These are phyloP conservation scores for Penicillium sp. DNA, from an alignment of 2,329 filamentous ascomycete genomes.

Conservation along the genomic window DNA sequence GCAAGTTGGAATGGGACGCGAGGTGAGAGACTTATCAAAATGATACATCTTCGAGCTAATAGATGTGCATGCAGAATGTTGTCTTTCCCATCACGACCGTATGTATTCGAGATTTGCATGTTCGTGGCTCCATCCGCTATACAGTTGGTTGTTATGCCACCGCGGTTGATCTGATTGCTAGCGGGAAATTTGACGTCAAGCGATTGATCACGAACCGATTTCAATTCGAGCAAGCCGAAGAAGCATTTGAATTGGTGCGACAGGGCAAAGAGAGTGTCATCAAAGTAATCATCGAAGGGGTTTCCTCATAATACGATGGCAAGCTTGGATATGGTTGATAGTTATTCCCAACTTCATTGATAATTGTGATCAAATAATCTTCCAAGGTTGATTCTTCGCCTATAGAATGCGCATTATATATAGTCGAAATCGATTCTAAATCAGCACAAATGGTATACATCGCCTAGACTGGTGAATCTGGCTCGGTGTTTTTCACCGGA, in stretches of 20 bases:
- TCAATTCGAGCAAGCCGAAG: slow-evolving; percentile 44
- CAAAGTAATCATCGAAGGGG: slow-evolving; percentile 44
- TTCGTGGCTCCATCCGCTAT: slow-evolving; percentile 51
- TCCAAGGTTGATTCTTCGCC: too few relatives aligned
- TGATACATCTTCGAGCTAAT: background rate
- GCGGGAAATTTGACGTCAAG: slow-evolving; percentile 41
- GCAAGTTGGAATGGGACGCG: slow-evolving; percentile 49
- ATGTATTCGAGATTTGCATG: slow-evolving; percentile 45
- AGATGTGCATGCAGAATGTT: slow-evolving; percentile 35
- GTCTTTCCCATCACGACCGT: slow-evolving; percentile 48
- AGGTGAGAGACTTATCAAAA: slow-evolving; percentile 23
- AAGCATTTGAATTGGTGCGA: slow-evolving; percentile 46
- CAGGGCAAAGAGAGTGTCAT: slow-evolving; percentile 36
- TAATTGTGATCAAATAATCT: too few relatives aligned
- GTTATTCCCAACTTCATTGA: too few relatives aligned
- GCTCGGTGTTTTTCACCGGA: slow-evolving; percentile 7
- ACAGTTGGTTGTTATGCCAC: slow-evolving; percentile 46
- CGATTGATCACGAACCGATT: slow-evolving; percentile 38
- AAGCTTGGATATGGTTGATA: background rate
- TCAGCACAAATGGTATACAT: background rate
- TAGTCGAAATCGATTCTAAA: too few relatives aligned
- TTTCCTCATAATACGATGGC: slow-evolving; percentile 16
- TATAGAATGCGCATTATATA: too few relatives aligned
- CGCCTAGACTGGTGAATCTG: background rate
- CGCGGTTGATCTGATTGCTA: slow-evolving; percentile 48